Percentiles rank a stretch among this genome's conserved stretches.
These are phyloP conservation scores for Ustulina deusta DNA, from an alignment of 2,329 filamentous ascomycete genomes.

Conservation along the genomic window DNA sequence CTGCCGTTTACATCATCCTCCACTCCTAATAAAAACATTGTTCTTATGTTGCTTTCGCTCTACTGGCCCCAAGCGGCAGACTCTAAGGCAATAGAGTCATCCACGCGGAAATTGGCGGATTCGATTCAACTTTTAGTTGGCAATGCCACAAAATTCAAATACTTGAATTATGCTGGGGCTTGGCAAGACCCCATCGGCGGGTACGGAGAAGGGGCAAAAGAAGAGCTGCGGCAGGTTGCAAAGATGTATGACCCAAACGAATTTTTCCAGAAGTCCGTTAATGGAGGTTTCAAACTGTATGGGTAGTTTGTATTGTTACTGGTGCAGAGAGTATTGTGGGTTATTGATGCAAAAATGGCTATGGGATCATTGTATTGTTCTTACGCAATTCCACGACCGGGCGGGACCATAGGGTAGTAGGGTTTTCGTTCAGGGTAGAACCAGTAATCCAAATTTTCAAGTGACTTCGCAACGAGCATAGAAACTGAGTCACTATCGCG, in stretches of 20 bases:
- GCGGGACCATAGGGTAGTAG: too few relatives aligned
- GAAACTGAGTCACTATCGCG: too few relatives aligned
- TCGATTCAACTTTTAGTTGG: not conserved
- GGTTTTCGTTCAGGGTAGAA: too few relatives aligned
- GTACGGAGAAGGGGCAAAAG: not conserved
- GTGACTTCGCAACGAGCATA: too few relatives aligned
- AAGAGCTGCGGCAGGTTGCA: not conserved
- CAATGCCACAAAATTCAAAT: not conserved
- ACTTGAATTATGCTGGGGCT: conserved; percentile 1
- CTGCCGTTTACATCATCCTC: conserved; percentile 1
- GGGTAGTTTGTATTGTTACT: not conserved
- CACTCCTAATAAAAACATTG: not conserved
- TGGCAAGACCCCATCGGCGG: not conserved
- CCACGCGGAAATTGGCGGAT: not conserved
- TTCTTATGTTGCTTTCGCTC: not conserved
- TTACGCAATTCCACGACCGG: too few relatives aligned
- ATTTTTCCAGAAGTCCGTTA: not conserved
- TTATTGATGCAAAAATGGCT: not conserved
- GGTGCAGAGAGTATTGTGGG: not conserved
- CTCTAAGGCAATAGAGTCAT: not conserved
- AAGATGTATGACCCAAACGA: not conserved
- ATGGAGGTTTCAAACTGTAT: not conserved
- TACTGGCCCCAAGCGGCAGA: not conserved
- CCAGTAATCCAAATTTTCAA: too few relatives aligned
- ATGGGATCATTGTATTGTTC: too few relatives aligned